Evolutionary conservation across 2,329 filamentous ascomycete genomes (phyloP).

Genomic region (Ophiobolus disseminans): DNA sequence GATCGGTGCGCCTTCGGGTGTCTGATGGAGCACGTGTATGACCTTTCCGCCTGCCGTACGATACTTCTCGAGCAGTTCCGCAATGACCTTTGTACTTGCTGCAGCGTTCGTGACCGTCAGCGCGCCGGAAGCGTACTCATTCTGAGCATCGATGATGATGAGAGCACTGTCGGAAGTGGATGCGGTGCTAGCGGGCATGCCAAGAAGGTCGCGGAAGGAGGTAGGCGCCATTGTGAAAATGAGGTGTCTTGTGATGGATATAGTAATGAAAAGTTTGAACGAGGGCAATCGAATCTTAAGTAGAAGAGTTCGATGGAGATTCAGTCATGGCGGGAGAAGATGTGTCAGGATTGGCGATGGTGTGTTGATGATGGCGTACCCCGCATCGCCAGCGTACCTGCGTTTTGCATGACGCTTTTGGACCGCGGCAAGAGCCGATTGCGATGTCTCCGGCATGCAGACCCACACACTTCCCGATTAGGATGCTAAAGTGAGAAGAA

Average conservation of each 20-base stretch:
- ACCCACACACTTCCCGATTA: too few relatives aligned
- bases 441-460: too few relatives aligned
- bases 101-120: slow-evolving; percentile 64
- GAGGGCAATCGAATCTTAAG: background rate
- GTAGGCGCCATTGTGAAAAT: slow-evolving; percentile 13
- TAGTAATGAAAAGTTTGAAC: background rate
- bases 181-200: slow-evolving; percentile 63
- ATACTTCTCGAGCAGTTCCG: slow-evolving; percentile 65
- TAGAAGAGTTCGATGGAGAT: background rate
- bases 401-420: too few relatives aligned
- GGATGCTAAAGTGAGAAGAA: too few relatives aligned
- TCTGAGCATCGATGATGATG: slow-evolving; percentile 74
- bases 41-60: slow-evolving; percentile 62
- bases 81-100: slow-evolving; percentile 63
- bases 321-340: too few relatives aligned
- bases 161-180: slow-evolving; percentile 65
- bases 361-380: too few relatives aligned
- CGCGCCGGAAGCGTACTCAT: slow-evolving; percentile 68
- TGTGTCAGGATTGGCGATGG: too few relatives aligned
- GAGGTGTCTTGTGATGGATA: too few relatives aligned
- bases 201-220: slow-evolving; percentile 61
- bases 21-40: slow-evolving; percentile 68
- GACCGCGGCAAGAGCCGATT: too few relatives aligned
- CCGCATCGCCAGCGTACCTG: too few relatives aligned
- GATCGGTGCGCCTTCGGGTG: slow-evolving; percentile 67